Percentiles rank a stretch among this genome's conserved stretches.
These are phyloP conservation scores for Xylaria castorea DNA, from an alignment of 495 filamentous ascomycete genomes.

Conservation along the genomic window DNA sequence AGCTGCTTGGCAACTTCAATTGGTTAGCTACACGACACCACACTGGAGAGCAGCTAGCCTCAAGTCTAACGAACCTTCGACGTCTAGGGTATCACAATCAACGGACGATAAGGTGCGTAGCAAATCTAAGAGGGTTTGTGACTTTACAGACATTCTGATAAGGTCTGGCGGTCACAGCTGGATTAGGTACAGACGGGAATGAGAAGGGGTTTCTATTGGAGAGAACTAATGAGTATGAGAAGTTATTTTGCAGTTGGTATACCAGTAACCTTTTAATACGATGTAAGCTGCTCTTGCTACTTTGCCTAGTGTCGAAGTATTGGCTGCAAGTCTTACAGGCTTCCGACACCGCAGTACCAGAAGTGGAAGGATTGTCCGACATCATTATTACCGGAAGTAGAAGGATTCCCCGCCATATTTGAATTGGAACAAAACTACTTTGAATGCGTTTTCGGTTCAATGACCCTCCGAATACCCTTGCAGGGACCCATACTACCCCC, in stretches of 20 bases:
- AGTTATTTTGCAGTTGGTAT: background rate
- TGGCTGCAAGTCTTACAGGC: background rate
- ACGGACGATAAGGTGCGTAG: slow-evolving; percentile 49
- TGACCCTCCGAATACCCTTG: too few species aligned
- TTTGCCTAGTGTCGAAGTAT: background rate
- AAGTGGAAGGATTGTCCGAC: background rate
- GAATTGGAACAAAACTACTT: background rate
- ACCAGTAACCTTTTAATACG: background rate
- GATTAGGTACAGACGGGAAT: background rate
- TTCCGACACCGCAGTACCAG: slow-evolving; percentile 5
- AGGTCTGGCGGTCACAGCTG: background rate
- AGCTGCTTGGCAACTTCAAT: slow-evolving; percentile 58
- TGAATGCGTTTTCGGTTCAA: too few species aligned
- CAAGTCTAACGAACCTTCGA: slow-evolving; percentile 50
- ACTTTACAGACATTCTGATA: background rate
- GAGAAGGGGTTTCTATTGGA: background rate
- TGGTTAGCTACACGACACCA: slow-evolving; percentile 16
- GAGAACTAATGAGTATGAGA: background rate
- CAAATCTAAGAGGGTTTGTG: slow-evolving; percentile 40
- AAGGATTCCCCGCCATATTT: background rate
- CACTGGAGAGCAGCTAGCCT: background rate
- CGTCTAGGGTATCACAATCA: slow-evolving; percentile 68
- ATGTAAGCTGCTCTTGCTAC: background rate
- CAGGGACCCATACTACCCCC: too few species aligned
- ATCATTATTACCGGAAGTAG: background rate